Evolutionary conservation across 2,329 filamentous ascomycete genomes (phyloP).

Genomic region (Fusarium stilboides): DNA sequence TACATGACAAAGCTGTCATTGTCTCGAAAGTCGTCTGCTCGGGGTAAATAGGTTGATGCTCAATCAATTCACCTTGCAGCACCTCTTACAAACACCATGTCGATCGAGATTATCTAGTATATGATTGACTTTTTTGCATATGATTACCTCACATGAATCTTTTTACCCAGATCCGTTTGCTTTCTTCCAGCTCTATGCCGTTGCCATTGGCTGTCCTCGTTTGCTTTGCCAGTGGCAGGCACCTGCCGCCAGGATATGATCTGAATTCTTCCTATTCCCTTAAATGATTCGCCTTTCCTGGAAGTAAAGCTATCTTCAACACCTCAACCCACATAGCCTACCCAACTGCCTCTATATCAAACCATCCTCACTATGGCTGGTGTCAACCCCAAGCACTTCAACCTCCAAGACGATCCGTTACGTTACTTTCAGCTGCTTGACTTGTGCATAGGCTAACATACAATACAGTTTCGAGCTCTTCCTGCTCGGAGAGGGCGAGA

Average conservation of each 20-base stretch:
- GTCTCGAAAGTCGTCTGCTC: not conserved
- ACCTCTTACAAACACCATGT: not conserved
- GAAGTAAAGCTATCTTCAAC: not conserved
- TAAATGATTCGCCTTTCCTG: not conserved
- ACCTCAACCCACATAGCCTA: not conserved
- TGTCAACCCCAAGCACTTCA: conserved; percentile 59
- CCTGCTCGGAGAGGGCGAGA: conserved; percentile 87
- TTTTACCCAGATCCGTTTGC: not conserved
- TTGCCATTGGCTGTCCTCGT: not conserved
- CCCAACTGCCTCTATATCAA: not conserved
- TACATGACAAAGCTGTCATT: not conserved
- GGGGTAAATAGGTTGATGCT: not conserved
- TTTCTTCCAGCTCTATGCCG: not conserved
- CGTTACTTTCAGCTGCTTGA: conserved; percentile 38
- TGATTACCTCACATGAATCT: not conserved
- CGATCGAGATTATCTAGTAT: not conserved
- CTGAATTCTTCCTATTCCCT: not conserved
- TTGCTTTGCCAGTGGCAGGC: conserved; percentile 25
- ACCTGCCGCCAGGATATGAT: not conserved
- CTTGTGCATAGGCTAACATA: conserved; percentile 41
- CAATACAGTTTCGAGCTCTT: conserved; percentile 88
- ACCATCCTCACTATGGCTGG: conserved; percentile 51
- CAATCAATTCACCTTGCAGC: not conserved
- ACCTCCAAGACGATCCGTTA: conserved; percentile 57
- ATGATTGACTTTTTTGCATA: not conserved